Percentiles rank a stretch among this genome's conserved stretches.
These are phyloP conservation scores for Lenzites betulinus DNA, from an alignment of 768 basidiomycete genomes.

Conservation along the genomic window DNA sequence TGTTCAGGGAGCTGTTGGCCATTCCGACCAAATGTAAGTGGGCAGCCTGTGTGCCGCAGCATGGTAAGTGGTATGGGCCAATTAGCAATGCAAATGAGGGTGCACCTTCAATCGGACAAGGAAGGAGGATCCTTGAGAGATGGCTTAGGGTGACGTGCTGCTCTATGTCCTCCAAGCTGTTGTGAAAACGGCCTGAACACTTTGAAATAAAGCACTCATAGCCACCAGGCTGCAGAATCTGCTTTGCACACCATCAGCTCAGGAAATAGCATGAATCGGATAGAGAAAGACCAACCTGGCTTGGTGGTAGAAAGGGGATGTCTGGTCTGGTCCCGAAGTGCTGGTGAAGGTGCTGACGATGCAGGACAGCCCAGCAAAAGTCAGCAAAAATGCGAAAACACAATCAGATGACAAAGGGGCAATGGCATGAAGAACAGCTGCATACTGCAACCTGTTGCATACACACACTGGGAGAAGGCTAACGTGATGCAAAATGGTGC, in stretches of 20 bases:
- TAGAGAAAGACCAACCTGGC: too few relatives aligned
- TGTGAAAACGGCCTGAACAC: conserved; percentile 16
- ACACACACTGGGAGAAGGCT: too few relatives aligned
- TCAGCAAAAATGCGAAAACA: not conserved
- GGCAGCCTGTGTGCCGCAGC: not conserved
- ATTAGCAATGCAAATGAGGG: not conserved
- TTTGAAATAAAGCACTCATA: conserved; percentile 10
- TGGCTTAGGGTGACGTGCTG: conserved; percentile 21
- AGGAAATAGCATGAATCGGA: too few relatives aligned
- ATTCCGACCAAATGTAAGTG: conserved; percentile 3
- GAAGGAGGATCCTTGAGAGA: conserved; percentile 15
- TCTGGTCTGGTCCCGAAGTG: not conserved
- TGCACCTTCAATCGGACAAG: conserved; percentile 23
- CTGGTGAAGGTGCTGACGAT: not conserved
- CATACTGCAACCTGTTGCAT: too few relatives aligned
- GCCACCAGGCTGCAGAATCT: not conserved
- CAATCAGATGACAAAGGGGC: not conserved
- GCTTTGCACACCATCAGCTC: not conserved
- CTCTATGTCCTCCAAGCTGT: conserved; percentile 5
- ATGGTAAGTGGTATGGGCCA: not conserved
- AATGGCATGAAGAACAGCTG: too few relatives aligned
- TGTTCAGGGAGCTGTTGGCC: conserved; percentile 3
- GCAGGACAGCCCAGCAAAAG: not conserved
- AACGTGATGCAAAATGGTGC: too few relatives aligned
- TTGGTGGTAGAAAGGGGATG: not conserved